Percentiles rank a stretch among this genome's conserved stretches.
Conservation (phyloP, 768 basidiomycete genomes). For the Collybia mongolica region DNA sequence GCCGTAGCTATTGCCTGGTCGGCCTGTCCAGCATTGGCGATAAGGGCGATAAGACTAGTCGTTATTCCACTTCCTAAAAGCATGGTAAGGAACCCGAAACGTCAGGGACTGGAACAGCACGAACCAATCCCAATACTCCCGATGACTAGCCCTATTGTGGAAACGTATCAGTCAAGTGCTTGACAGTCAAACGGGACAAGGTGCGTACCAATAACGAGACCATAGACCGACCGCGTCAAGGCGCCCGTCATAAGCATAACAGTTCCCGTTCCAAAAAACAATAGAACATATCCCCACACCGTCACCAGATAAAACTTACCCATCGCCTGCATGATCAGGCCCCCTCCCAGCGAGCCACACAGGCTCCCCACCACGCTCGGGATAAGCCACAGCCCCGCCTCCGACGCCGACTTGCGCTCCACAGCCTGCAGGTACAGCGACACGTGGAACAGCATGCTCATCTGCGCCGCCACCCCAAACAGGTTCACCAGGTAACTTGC, state of each 20-base stretch:
- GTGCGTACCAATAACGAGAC: conserved; percentile 39
- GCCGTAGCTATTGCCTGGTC: conserved; percentile 70
- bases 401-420: conserved; percentile 40
- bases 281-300: conserved; percentile 35
- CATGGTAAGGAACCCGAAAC: too few relatives aligned
- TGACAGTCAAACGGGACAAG: too few relatives aligned
- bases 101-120: too few relatives aligned
- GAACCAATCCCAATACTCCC: too few relatives aligned
- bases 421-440: conserved; percentile 63
- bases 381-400: conserved; percentile 53
- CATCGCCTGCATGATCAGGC: conserved; percentile 55
- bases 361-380: conserved; percentile 46
- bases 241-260: conserved; percentile 41
- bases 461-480: conserved; percentile 46
- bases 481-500: conserved; percentile 58
- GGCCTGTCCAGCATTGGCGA: conserved; percentile 58
- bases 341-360: conserved; percentile 47
- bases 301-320: conserved; percentile 58
- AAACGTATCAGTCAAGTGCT: too few relatives aligned
- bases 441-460: conserved; percentile 50
- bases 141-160: too few relatives aligned
- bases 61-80: conserved; percentile 49
- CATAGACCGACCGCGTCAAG: conserved; percentile 30
- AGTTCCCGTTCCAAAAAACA: conserved; percentile 35
- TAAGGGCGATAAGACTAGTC: conserved; percentile 56